Base-by-base conservation (phyloP, 148 eudicot genomes). In the Silene latifolia region DNA sequence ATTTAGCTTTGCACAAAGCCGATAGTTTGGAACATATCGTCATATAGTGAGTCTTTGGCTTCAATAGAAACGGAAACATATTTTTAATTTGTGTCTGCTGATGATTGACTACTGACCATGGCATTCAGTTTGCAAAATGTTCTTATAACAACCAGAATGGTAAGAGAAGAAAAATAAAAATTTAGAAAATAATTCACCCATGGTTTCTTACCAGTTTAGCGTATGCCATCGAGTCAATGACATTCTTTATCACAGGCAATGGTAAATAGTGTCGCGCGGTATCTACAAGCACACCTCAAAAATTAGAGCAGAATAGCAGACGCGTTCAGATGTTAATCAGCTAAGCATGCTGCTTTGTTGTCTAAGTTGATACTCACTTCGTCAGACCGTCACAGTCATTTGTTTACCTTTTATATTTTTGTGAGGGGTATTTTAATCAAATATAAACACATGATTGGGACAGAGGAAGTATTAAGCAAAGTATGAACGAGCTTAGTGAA, bases 181-280 rank as follows among this genome's bases (percentile, higher is more conserved):
- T 69, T 11, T 4, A 23, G 19, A 11, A 19, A 20, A 56, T 18
- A 68, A 60, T 62, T 58, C 47, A 72, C 7, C 46, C 53, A 29
- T 25, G 72, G 15, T 27, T 64, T 63, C 72, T 24, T 84, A 94
- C 97, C 89, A 94, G 83, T 86, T 94, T 94, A 39, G 97, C 87
- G 70, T 92, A 94, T 56, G 93, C 69, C 98, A 94, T 94, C 8
- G 98, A 92, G 73, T 94, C 96, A 73, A 94, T 90, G 66, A 94
- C 97, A 72, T 86, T 89, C 89, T 91, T 90, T 71, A 94, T 92
- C 68, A 88, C 81, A 1, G 83, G 88, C 70, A 92, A 47, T 15
- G 97, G 93, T 80, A 79, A 84, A 85, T 90, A 94, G 80, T 94
- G 98, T 25, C 98, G 82, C 7, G 98, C 82, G 24, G 98, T 94